A percentile compares a stretch with the other conserved stretches of the same genome.
These are phyloP conservation scores for Auricularia auricula-judae DNA, from an alignment of 768 basidiomycete species.

Conservation along the genomic window DNA sequence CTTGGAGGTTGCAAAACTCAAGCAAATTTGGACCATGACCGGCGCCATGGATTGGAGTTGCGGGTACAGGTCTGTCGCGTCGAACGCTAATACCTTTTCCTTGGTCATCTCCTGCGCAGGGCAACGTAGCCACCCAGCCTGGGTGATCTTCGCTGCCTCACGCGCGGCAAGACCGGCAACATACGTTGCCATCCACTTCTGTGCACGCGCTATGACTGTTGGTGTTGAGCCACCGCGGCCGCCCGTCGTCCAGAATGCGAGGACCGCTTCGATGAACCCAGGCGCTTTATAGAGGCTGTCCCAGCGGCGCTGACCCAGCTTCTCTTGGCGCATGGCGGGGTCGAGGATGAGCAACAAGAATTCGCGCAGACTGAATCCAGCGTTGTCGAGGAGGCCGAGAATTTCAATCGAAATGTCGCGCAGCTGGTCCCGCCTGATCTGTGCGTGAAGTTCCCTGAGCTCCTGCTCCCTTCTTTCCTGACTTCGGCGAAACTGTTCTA, in stretches of 20 bases:
- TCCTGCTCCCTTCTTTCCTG: too few relatives aligned
- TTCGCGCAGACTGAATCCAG: background rate
- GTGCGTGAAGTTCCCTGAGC: too few relatives aligned
- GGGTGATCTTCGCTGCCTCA: background rate
- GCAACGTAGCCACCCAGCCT: background rate
- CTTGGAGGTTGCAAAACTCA: background rate
- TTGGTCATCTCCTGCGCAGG: background rate
- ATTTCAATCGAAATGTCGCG: background rate
- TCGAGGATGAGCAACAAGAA: background rate
- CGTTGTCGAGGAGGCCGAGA: background rate
- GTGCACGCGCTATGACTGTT: too few relatives aligned
- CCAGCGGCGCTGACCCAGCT: background rate
- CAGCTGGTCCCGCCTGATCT: background rate
- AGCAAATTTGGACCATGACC: background rate
- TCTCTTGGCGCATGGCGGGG: background rate
- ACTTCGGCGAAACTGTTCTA: too few relatives aligned
- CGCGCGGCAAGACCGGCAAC: background rate
- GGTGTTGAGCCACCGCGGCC: too few relatives aligned
- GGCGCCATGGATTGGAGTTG: background rate
- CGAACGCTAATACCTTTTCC: background rate
- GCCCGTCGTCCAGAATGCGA: too few relatives aligned
- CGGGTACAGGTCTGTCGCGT: background rate
- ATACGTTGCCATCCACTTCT: background rate
- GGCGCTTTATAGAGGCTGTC: background rate
- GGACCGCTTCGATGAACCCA: background rate